phyloP scores from a whole-genome alignment of 768 basidiomycete genomes.

The Collybia sp. region DNA sequence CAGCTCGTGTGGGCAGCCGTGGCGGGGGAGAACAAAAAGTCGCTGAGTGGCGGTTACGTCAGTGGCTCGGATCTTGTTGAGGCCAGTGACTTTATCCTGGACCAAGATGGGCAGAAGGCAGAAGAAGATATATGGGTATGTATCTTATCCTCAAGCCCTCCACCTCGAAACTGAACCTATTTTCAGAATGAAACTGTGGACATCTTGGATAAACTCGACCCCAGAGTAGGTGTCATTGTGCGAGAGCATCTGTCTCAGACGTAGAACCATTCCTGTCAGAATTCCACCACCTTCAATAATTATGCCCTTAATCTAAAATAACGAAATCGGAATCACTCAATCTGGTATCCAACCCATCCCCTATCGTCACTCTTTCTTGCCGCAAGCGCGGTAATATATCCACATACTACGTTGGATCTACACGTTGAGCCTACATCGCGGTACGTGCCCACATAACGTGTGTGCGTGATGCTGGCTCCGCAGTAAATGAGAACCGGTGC shows the following conservation, averaged over 20 bases:
- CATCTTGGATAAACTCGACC: too few relatives aligned
- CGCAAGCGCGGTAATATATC: slow-evolving; percentile 8
- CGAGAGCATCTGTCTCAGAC: too few relatives aligned
- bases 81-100: slow-evolving; percentile 3
- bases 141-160: neutral
- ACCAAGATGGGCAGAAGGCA: slow-evolving; percentile 1
- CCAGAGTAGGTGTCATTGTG: too few relatives aligned
- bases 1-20: slow-evolving; percentile 29
- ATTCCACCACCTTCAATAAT: too few relatives aligned
- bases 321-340: too few relatives aligned
- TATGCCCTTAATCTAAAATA: too few relatives aligned
- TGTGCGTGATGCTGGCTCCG: slow-evolving; percentile 10
- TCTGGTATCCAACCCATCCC: slow-evolving; percentile 5
- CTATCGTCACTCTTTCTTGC: slow-evolving; percentile 6
- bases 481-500: slow-evolving; percentile 22
- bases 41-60: slow-evolving; percentile 2
- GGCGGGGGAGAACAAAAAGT: slow-evolving; percentile 11
- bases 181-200: too few relatives aligned
- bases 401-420: slow-evolving; percentile 3
- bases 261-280: too few relatives aligned
- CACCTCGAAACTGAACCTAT: too few relatives aligned
- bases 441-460: slow-evolving; percentile 13
- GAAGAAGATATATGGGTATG: slow-evolving; percentile 5
- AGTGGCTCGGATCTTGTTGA: neutral
- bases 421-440: slow-evolving; percentile 15